A percentile compares a stretch with the other conserved stretches of the same genome.
Conservation (phyloP, 768 basidiomycete species). For the Suillus weaverae region DNA sequence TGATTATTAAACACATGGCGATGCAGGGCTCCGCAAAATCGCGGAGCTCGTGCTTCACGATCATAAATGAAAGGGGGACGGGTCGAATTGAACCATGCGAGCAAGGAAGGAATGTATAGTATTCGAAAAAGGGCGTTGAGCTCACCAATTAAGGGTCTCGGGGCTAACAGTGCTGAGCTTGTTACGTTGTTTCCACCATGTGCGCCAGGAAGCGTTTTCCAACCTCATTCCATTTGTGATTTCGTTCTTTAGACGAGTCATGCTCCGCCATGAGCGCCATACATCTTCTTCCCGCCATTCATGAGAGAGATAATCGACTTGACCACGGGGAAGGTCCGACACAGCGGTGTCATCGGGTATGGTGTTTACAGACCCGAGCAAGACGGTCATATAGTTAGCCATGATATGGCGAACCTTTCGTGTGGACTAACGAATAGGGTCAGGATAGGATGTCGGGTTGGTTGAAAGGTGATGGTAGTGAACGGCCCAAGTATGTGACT, state of each 20-base stretch:
- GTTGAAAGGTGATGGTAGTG: neutral
- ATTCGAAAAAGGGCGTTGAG: conserved; percentile 15
- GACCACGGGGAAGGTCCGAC: conserved; percentile 82
- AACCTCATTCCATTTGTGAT: conserved; percentile 93
- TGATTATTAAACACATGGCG: conserved; percentile 2
- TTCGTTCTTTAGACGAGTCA: conserved; percentile 98
- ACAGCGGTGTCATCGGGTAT: conserved; percentile 77
- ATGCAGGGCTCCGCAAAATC: conserved; percentile 2
- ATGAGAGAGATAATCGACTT: conserved; percentile 98
- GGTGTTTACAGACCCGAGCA: conserved; percentile 62
- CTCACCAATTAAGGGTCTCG: conserved; percentile 97
- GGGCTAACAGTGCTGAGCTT: conserved; percentile 93
- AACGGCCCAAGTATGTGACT: neutral
- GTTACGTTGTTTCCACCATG: conserved; percentile 99
- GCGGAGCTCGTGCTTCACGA: conserved; percentile 2
- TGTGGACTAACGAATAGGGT: neutral
- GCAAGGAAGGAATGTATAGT: conserved; percentile 6
- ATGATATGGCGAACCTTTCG: conserved; percentile 30
- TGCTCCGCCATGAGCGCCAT: conserved; percentile 97
- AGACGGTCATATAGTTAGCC: conserved; percentile 70
- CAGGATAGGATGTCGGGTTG: neutral
- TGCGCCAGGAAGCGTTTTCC: conserved; percentile 98
- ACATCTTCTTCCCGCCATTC: conserved; percentile 98
- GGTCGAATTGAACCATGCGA: neutral
- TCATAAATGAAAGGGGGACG: conserved; percentile 9